Percentiles rank a stretch among this genome's conserved stretches.
Evolutionary conservation across 306 rosid species (phyloP).

Genomic region (Corylus avellana): DNA sequence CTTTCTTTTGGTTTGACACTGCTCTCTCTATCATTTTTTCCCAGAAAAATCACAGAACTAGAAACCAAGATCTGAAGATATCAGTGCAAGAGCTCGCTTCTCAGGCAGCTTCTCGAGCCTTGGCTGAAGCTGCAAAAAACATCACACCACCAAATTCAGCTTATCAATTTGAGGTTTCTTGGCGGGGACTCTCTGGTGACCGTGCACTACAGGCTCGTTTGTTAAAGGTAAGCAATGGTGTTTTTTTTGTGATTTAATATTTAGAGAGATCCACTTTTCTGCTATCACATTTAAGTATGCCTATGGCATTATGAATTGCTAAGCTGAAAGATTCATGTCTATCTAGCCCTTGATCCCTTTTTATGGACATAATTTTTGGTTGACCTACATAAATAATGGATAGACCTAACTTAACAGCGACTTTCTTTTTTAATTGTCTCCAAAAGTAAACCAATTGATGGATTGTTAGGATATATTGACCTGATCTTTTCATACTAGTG

Average conservation of each 20-base stretch:
- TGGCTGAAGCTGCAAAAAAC: constrained; percentile 68
- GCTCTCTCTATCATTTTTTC: constrained; percentile 12
- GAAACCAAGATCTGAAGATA: constrained; percentile 48
- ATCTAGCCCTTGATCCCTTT: background rate
- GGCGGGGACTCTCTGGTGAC: constrained; percentile 84
- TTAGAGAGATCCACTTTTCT: background rate
- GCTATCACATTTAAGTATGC: background rate
- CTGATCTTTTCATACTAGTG: constrained; percentile 18
- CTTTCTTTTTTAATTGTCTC: background rate
- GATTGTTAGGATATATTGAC: background rate
- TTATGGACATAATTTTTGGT: background rate
- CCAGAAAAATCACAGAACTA: constrained; percentile 52
- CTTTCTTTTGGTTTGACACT: constrained; percentile 5
- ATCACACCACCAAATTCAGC: constrained; percentile 79
- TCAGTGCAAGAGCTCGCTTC: constrained; percentile 86
- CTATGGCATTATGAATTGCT: background rate
- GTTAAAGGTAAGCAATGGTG: constrained; percentile 56
- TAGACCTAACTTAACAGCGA: background rate
- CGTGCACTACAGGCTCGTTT: constrained; percentile 57
- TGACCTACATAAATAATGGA: background rate
- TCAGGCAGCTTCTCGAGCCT: constrained; percentile 69
- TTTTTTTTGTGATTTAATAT: background rate
- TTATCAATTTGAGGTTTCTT: constrained; percentile 85
- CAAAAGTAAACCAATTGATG: background rate
- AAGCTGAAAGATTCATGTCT: background rate